Base-by-base conservation (phyloP, 768 basidiomycete species). In the Lepiota brunneoincarnata region DNA sequence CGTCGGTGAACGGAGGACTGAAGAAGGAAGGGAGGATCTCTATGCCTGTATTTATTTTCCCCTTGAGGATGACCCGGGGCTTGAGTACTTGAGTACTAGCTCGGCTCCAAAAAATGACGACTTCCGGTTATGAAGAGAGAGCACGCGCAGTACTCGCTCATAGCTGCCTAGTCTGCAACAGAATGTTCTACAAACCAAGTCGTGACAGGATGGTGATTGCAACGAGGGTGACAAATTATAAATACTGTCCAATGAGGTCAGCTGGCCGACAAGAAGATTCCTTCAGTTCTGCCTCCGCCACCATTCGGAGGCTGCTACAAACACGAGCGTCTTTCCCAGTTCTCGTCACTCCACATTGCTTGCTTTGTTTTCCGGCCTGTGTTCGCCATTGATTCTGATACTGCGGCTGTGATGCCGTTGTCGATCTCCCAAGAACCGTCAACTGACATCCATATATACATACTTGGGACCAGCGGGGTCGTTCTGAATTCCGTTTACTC, bases 191-290 rank as follows among this genome's bases (percentile, higher is more conserved):
- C 45, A 34, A 48, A 40, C 45, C 38, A 23, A 17, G 21, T 31
- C 41, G 53, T 54, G 53, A 54, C 52, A 46, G 50, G 40, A 11
- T 21, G 34, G 51, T 52, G 51, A 52, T 52, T 52, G 34, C 42
- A 21, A 52, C 41, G 51, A 52, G 51, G 51, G 51, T 51, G 23
- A 23, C 31, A 43, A 28, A 34, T 51, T 54, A 54, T 54, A 41
- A 40, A 54, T 54, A 48, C 39, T 45, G 21, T 37, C 52, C 52
- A 54, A 54, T 54, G 38, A 39, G n/a, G 36, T 54, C 53, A 34
- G 39, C 23, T 37, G 38, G 4, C 20, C 20, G 18, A 51, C 35
- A n/a, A 31, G 41, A 11, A 36, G 34, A 12, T 14, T 45, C 28
- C 4, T 23, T 24, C 44, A 28, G 17, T 34, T 36, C 45, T 20